Base-by-base conservation (phyloP, 257 asterid species). In the Salvia miltiorrhiza region DNA sequence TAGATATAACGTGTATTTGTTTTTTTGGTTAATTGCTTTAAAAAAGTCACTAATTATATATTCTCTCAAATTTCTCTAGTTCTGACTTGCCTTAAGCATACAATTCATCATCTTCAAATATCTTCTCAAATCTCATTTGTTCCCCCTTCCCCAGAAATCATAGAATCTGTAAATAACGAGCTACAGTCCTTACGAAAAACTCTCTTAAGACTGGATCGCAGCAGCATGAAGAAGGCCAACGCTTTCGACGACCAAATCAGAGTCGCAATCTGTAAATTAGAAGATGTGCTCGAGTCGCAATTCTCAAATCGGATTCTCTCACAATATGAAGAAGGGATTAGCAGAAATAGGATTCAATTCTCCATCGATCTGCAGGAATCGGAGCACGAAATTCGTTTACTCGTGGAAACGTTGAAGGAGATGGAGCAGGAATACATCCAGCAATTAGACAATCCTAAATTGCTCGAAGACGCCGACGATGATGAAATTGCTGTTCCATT, bases 211-310 rank as follows among this genome's bases (percentile, higher is more conserved):
- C 12, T 61, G 50, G 67, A 61, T 40, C 10, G 49, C 50, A 3
- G 50, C 35, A 61, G 67, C 33, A 40, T 33, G 50, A 61, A 39
- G n/a, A 61, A 61, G 33, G 20, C 20, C 67, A 61, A 61, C 20
- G 50, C 35, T 37, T 5, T 61, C 11, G 67, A 61, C 20, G 50
- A 37, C 1, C 67, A 40, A 19, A 61, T 61, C 50, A 39, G 35
- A 37, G 52, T 11, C 4, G 30, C 30, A 7, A 50, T 21, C 4
- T 20, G 49, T 32, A 39, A 61, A 37, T n/a, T 61, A 0, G 67
- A 61, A 61, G 67, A 35, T 5, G 19, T 61, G 33, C 50, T 61
- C 12, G 67, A 40, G 21, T 61, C 67, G 50, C 33, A 39, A 50
- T 0, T 61, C 33, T 10, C 67, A 37, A 19, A 11, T 12, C 67